These are phyloP conservation scores for Rosa hybrid DNA, from an alignment of 331 rosid genomes.

Conservation along the genomic window DNA sequence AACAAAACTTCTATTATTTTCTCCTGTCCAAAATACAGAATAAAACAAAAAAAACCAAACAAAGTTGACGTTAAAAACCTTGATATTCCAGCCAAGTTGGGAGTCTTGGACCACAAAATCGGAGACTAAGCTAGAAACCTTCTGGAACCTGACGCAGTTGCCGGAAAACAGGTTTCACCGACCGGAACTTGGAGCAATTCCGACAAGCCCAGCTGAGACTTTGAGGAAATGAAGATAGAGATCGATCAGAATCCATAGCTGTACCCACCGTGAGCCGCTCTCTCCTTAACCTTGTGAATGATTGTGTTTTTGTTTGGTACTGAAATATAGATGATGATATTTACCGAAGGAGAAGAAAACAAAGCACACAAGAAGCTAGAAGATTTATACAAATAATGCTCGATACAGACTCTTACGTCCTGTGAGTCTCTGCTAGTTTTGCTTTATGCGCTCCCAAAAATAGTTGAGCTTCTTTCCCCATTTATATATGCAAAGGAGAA, in stretches of 20 bases:
- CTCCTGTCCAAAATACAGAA: slow-evolving; percentile 6
- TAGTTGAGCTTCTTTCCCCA: background rate
- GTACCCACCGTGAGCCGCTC: background rate
- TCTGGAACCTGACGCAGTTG: slow-evolving; percentile 27
- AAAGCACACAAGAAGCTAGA: slow-evolving; percentile 1
- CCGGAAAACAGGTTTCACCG: slow-evolving; percentile 23
- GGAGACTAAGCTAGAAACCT: slow-evolving; percentile 28
- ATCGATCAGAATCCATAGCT: slow-evolving; percentile 44
- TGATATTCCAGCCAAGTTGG: slow-evolving; percentile 24
- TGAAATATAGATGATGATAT: slow-evolving; percentile 8
- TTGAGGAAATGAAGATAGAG: slow-evolving; percentile 33
- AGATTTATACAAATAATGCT: background rate
- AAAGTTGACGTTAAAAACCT: slow-evolving; percentile 39
- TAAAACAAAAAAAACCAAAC: background rate
- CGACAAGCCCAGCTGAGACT: slow-evolving; percentile 29
- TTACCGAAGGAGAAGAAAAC: slow-evolving; percentile 23
- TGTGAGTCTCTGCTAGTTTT: background rate
- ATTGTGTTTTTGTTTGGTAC: slow-evolving; percentile 33
- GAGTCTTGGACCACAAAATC: slow-evolving; percentile 8
- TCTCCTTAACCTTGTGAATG: background rate
- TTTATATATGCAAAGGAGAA: slow-evolving; percentile 8
- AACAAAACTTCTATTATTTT: slow-evolving; percentile 9
- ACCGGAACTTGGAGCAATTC: slow-evolving; percentile 36
- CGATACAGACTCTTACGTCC: slow-evolving; percentile 8
- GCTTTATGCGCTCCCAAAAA: background rate